A percentile compares a stretch with the other conserved stretches of the same genome.
Conservation (phyloP, 176 grass and related monocot genomes). For the sorghum (Sorghum bicolor) region DNA sequence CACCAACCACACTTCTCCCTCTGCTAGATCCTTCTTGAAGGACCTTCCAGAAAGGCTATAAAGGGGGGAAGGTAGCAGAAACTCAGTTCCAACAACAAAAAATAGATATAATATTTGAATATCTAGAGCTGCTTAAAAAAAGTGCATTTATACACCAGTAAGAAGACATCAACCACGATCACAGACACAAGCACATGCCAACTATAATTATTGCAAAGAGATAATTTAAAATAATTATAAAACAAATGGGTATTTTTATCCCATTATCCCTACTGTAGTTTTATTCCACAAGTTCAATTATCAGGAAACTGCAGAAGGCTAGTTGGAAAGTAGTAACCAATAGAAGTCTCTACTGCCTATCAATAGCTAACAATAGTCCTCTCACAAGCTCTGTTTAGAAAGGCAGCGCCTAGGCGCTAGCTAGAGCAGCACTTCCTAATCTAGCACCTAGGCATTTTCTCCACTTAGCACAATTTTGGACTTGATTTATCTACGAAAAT, state of each 20-base stretch:
- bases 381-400: not conserved
- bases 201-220: not conserved
- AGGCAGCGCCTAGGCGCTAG: too few relatives aligned
- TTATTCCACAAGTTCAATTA: not conserved
- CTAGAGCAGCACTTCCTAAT: too few relatives aligned
- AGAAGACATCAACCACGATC: not conserved
- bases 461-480: not conserved
- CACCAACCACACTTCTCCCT: slow-evolving; percentile 91
- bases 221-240: not conserved
- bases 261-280: not conserved
- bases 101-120: not conserved
- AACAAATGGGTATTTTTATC: not conserved
- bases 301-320: not conserved
- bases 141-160: not conserved
- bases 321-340: slow-evolving; percentile 7
- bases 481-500: not conserved
- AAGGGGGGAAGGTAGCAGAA: not conserved
- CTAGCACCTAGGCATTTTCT: too few relatives aligned
- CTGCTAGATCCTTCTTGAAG: slow-evolving; percentile 95
- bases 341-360: not conserved
- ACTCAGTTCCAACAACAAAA: not conserved
- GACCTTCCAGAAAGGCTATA: slow-evolving; percentile 97
- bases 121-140: not conserved
- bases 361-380: not conserved
- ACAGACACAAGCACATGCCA: not conserved